These are phyloP conservation scores for Agaricus subrufescens DNA, from an alignment of 768 basidiomycete species.

Conservation along the genomic window DNA sequence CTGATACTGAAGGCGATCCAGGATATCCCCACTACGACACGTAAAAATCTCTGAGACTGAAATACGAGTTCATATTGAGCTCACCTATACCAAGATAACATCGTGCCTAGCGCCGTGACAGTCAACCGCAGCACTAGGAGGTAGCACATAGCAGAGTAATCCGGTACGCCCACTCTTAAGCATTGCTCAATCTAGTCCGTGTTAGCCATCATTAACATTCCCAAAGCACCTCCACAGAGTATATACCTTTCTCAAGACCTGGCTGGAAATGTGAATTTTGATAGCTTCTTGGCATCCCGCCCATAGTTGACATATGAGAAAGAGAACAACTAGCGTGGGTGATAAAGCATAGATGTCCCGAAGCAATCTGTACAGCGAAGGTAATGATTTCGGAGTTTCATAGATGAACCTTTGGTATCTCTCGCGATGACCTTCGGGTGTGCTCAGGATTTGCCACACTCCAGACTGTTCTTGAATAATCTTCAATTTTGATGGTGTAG, in stretches of 20 bases:
- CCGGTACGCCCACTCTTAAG: background rate
- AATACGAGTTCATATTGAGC: background rate
- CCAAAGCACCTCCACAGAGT: too few relatives aligned
- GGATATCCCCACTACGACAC: background rate
- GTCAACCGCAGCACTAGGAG: background rate
- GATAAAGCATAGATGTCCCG: slow-evolving; percentile 18
- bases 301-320: slow-evolving; percentile 13
- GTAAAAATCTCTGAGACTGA: too few relatives aligned
- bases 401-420: background rate
- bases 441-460: background rate
- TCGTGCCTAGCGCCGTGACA: background rate
- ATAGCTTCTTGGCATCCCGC: background rate
- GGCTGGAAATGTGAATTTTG: slow-evolving; percentile 2
- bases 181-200: background rate
- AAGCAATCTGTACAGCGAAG: slow-evolving; percentile 14
- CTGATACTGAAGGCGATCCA: background rate
- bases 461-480: background rate
- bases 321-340: slow-evolving; percentile 14
- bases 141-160: background rate
- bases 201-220: too few relatives aligned
- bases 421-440: background rate
- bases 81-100: slow-evolving; percentile 1
- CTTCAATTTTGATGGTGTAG: too few relatives aligned
- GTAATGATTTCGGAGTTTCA: background rate
- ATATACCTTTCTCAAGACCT: background rate